Percentiles rank a stretch among this genome's conserved stretches.
phyloP scores from a whole-genome alignment of 352 stramenopile species.

The Pythium rhizo-oryzae region DNA sequence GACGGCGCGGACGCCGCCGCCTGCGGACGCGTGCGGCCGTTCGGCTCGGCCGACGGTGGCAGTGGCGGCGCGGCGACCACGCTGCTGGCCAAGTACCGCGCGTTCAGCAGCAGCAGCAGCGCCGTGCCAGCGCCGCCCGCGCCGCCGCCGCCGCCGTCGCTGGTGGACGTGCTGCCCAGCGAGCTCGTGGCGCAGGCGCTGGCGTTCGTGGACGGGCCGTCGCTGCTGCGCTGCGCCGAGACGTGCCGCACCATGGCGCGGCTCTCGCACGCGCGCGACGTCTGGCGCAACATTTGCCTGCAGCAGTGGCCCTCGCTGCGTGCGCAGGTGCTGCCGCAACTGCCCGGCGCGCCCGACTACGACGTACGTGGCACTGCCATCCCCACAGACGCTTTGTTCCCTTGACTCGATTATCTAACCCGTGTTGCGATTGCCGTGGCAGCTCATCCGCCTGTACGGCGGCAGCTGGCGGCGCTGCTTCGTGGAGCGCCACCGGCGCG shows the following conservation, averaged over 20 bases:
- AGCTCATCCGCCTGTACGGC: constrained; percentile 78
- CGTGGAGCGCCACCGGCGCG: constrained; percentile 45
- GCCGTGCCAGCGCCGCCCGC: neutral
- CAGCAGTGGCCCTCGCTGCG: constrained; percentile 58
- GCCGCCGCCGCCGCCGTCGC: constrained; percentile 20
- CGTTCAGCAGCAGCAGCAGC: constrained; percentile 18
- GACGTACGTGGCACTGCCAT: constrained; percentile 43
- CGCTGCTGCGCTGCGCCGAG: constrained; percentile 50
- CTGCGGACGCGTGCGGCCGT: constrained; percentile 21
- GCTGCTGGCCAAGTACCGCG: constrained; percentile 32
- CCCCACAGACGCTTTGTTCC: too few relatives aligned
- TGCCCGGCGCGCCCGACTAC: constrained; percentile 76
- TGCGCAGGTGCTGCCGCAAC: constrained; percentile 60
- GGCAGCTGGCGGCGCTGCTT: constrained; percentile 76
- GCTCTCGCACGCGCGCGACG: constrained; percentile 56
- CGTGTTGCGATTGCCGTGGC: neutral
- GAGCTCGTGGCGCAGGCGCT: constrained; percentile 58
- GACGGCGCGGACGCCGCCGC: constrained; percentile 21
- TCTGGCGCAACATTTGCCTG: constrained; percentile 74
- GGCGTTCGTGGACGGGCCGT: constrained; percentile 53
- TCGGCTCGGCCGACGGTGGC: constrained; percentile 17
- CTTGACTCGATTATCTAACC: constrained; percentile 16
- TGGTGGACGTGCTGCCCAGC: constrained; percentile 50
- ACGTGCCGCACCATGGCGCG: constrained; percentile 47
- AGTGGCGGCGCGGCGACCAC: constrained; percentile 39